Evolutionary conservation across 1,284 basidiomycete species (phyloP), one percentile per base, ranked within the genome.

Genomic region (Chondrostereum purpureum): DNA sequence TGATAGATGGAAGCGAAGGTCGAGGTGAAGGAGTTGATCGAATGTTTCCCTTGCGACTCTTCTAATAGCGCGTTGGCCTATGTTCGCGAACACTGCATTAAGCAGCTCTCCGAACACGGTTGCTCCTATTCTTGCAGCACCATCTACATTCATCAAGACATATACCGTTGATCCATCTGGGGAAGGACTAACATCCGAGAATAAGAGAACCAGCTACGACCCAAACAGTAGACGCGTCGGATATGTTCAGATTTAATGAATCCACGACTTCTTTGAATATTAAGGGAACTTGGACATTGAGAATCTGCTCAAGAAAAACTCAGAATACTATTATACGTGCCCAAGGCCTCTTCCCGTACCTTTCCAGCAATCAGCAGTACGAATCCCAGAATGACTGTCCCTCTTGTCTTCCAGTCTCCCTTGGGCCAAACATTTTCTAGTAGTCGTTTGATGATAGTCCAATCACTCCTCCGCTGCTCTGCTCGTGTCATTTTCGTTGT

Each of bases 251-350:
- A 58, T 96, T 97, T 51, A 99, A 72, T 1, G 83, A 64, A 61
- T 99, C 95, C 47, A 99, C 83, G 40, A 99, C 83, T 33, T 77
- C 63, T 64, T 98, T 99, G 78, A 99, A 99, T 53, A 98, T 75
- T 54, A 93, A 81, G 0, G 96, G 95, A 4, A 99, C 94, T 74
- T 98, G 95, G 0, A 99, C 95, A 60, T 98, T 99, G 48, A 98
- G 69, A 20, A 96, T 67, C 86, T 19, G 41, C 14, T 17, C 17
- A 37, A 31, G 33, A 17, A 42, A 35, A n/a, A n/a, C n/a, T n/a
- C n/a, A n/a, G n/a, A n/a, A n/a, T n/a, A n/a, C n/a, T n/a, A n/a
- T n/a, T n/a, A n/a, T n/a, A n/a, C n/a, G n/a, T n/a, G n/a, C n/a
- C n/a, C n/a, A n/a, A n/a, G n/a, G n/a, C 17, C 16, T 20, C 21